A percentile compares a stretch with the other conserved stretches of the same genome.
Conservation (phyloP, 345 rosid species). For the Eucalyptus pauciflora region DNA sequence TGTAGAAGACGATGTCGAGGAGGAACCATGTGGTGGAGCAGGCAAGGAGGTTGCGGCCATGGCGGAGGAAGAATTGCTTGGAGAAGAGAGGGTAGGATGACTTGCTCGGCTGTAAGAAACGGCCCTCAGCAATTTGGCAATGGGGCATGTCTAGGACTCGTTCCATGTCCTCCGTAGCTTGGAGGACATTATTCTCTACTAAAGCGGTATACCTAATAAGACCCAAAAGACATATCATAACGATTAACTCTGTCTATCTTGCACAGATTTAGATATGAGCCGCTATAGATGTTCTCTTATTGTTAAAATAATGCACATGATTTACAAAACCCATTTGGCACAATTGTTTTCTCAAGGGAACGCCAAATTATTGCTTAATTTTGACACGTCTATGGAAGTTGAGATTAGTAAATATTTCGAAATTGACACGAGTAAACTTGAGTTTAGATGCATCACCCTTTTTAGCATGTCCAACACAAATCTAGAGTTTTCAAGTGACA, state of each 20-base stretch:
- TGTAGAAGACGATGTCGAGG: no score
- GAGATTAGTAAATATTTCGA: not conserved
- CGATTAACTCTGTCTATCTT: not conserved
- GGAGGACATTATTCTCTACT: no score
- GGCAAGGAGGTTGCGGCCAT: no score
- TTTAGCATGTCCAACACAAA: not conserved
- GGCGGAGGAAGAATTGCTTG: no score
- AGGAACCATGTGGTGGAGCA: no score
- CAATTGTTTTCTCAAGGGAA: not conserved
- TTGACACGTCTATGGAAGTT: not conserved
- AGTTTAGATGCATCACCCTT: not conserved
- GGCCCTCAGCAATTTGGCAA: no score
- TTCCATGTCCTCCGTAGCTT: no score
- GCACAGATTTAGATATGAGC: not conserved
- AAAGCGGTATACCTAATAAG: no score
- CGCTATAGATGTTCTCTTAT: not conserved
- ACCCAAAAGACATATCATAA: no score
- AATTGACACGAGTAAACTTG: not conserved
- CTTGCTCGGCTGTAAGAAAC: no score
- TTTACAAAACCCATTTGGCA: not conserved
- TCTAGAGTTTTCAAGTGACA: not conserved
- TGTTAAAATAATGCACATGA: not conserved
- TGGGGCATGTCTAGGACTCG: no score
- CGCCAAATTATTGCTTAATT: not conserved
- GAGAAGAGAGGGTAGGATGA: no score